Evolutionary conservation across 148 eudicot genomes (phyloP).

Genomic region (Euryodendron excelsum): DNA sequence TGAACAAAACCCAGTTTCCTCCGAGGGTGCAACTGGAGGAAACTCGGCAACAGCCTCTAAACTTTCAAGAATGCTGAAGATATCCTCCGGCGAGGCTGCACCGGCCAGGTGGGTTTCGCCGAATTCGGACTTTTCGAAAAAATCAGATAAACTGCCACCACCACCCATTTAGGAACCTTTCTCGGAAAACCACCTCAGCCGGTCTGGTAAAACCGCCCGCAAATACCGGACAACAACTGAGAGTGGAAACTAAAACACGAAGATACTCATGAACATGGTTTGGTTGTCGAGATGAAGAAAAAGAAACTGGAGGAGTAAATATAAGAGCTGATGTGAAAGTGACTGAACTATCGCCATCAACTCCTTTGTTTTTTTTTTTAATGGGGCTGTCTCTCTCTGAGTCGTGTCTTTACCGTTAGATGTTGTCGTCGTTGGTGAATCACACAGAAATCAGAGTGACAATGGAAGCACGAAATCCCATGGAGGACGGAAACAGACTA

Average conservation of each 20-base stretch:
- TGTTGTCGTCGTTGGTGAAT: not conserved
- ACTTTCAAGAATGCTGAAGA: slow-evolving; percentile 58
- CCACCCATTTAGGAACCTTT: not conserved
- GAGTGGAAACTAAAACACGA: not conserved
- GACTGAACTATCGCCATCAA: slow-evolving; percentile 13
- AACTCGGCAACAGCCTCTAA: slow-evolving; percentile 32
- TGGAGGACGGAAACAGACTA: not conserved
- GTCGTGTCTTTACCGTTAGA: not conserved
- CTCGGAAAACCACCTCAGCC: too few relatives aligned
- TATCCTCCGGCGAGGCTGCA: slow-evolving; percentile 37
- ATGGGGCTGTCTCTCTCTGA: not conserved
- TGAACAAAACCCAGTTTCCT: not conserved
- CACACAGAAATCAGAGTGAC: not conserved
- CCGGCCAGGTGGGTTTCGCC: slow-evolving; percentile 23
- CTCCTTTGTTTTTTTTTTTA: not conserved
- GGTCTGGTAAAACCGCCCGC: too few relatives aligned
- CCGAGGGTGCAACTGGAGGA: not conserved
- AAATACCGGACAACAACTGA: not conserved
- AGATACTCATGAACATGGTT: not conserved
- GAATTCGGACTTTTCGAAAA: slow-evolving; percentile 36
- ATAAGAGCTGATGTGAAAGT: not conserved
- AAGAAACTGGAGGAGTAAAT: not conserved
- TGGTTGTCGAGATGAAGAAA: slow-evolving; percentile 10
- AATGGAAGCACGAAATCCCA: too few relatives aligned
- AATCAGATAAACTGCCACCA: slow-evolving; percentile 25